Evolutionary conservation across 1,284 basidiomycete species (phyloP), one percentile per base, ranked within the genome.

Genomic region (Heliocybe sulcata): DNA sequence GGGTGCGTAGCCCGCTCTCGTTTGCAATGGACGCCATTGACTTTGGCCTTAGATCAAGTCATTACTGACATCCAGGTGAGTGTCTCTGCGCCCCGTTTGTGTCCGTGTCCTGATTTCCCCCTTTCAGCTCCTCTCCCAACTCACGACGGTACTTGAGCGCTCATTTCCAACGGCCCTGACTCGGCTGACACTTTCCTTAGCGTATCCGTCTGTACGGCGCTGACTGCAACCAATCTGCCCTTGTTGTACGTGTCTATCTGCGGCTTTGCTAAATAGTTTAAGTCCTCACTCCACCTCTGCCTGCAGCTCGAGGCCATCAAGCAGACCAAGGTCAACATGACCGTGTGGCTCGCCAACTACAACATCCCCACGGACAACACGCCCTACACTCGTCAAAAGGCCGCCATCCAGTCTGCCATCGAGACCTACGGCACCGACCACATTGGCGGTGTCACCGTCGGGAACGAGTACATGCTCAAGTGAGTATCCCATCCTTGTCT

Each of bases 301-400:
- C 50, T 56, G 58, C 66, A 72, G 82, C 76, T 94, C 35, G 83
- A 91, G 60, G 92, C 90, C 0, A 91, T 99, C 67, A 76, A 88
- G 64, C 82, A 86, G 63, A 96, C 94, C 51, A 92, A 96, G 69
- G 90, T 93, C 54, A 79, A 96, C 70, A 79, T 98, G 82, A 75
- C 72, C 10, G 89, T 98, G 14, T 97, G 77, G 70, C 77, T 94
- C n/a, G 95, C 86, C 27, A 92, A 91, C 63, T 98, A 87, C 67
- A 77, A 78, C 26, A 61, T 76, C 10, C 66, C 86, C 35, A 80
- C 77, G 53, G 83, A 87, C 59, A 82, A 87, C 57, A 72, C 76
- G 0, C 85, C 87, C 1, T 97, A 93, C 67, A 60, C 69, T 1
- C 77, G 87, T 49, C 95, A 98, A 70, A 80, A 83, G 35, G 76